Percentiles rank a stretch among this genome's conserved stretches.
phyloP scores from a whole-genome alignment of 495 filamentous ascomycete genomes.

The Lentithecium fluviatile region DNA sequence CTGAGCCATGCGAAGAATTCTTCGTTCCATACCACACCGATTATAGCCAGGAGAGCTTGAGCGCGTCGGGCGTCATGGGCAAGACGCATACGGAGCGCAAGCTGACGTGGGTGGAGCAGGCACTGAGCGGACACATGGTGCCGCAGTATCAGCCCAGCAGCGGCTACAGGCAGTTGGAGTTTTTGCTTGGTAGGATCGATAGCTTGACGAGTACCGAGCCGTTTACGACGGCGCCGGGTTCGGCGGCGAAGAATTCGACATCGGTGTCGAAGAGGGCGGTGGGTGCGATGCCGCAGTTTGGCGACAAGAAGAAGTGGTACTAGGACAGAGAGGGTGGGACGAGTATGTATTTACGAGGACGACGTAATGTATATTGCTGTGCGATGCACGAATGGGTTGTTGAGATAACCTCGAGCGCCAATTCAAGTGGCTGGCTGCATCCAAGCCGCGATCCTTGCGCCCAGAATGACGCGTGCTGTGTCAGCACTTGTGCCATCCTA shows the following conservation, averaged over 20 bases:
- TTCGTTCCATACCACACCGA: constrained; percentile 45
- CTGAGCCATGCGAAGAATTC: constrained; percentile 40
- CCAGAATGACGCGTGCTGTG: too few relatives aligned
- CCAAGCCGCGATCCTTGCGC: too few relatives aligned
- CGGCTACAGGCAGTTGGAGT: constrained; percentile 62
- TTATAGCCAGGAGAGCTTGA: constrained; percentile 27
- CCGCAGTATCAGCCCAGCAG: constrained; percentile 43
- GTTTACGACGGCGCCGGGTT: constrained; percentile 14
- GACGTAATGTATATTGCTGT: too few relatives aligned
- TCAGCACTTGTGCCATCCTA: too few relatives aligned
- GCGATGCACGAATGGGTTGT: too few relatives aligned
- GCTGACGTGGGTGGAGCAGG: constrained; percentile 41
- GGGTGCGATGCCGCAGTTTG: neutral
- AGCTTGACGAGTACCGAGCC: constrained; percentile 27
- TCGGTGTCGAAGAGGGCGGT: neutral
- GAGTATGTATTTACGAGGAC: too few relatives aligned
- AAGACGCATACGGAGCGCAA: constrained; percentile 42
- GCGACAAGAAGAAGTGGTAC: neutral
- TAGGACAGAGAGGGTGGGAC: too few relatives aligned
- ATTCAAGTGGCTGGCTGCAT: too few relatives aligned
- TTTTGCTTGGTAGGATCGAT: constrained; percentile 42
- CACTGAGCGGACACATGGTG: constrained; percentile 41
- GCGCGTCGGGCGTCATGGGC: constrained; percentile 42
- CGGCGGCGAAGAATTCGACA: constrained; percentile 1
- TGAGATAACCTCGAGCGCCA: too few relatives aligned